Evolutionary conservation across 2,329 filamentous ascomycete species (phyloP).

Genomic region (Metarhizium brunneum): DNA sequence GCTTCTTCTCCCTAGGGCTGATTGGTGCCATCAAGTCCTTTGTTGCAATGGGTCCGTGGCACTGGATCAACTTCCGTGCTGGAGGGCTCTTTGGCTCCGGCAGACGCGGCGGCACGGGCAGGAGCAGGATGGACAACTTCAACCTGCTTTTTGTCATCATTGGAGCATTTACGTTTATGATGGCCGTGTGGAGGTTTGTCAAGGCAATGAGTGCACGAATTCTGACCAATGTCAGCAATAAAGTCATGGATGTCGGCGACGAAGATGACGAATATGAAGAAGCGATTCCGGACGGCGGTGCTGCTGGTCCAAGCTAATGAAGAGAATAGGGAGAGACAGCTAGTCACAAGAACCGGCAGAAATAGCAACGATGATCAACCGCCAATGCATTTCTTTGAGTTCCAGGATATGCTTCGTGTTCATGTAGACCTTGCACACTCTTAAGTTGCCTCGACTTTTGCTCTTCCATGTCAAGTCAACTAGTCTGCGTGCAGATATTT

Average conservation of each 20-base stretch:
- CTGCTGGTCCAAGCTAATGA: constrained; percentile 6
- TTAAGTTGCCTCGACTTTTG: constrained; percentile 83
- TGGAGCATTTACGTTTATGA: constrained; percentile 71
- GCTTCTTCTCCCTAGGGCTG: constrained; percentile 79
- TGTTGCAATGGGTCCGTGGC: constrained; percentile 63
- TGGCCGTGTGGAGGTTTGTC: constrained; percentile 77
- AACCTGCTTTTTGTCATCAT: constrained; percentile 72
- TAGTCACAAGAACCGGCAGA: not conserved
- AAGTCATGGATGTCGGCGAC: constrained; percentile 71
- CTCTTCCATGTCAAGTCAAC: constrained; percentile 79
- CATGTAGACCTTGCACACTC: constrained; percentile 59
- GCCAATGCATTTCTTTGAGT: not conserved
- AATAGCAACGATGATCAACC: not conserved
- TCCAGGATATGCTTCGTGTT: constrained; percentile 2
- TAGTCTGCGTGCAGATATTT: constrained; percentile 92
- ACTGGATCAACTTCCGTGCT: constrained; percentile 65
- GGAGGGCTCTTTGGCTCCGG: constrained; percentile 45
- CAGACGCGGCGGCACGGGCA: constrained; percentile 53
- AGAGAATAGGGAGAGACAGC: not conserved
- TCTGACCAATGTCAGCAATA: constrained; percentile 70
- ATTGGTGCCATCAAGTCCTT: constrained; percentile 78
- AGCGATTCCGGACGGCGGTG: constrained; percentile 34
- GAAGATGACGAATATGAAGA: constrained; percentile 40
- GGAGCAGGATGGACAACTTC: constrained; percentile 68
- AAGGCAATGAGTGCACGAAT: constrained; percentile 61